Percentiles rank a stretch among this genome's conserved stretches.
Conservation (phyloP, 176 grass and related monocot species). For the Hordeum marinum region DNA sequence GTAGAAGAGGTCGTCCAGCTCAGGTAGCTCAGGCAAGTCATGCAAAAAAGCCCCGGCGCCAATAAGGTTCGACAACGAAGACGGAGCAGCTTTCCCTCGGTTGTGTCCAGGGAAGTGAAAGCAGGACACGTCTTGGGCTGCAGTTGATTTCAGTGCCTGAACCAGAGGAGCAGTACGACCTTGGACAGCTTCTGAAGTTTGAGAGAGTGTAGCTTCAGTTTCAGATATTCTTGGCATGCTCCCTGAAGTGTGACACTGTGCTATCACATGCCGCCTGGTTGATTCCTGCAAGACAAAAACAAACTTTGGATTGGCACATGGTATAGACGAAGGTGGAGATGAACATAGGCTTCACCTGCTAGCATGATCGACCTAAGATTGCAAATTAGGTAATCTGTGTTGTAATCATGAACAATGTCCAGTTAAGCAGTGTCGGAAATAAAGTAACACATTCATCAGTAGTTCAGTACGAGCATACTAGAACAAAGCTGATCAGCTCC, state of each 20-base stretch:
- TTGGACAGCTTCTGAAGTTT: slow-evolving; percentile 16
- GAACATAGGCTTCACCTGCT: not conserved
- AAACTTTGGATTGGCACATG: not conserved
- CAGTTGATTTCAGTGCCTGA: slow-evolving; percentile 58
- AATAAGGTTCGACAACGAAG: slow-evolving; percentile 45
- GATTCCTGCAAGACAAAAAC: slow-evolving; percentile 26
- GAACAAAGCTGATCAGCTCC: not conserved
- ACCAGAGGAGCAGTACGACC: slow-evolving; percentile 39
- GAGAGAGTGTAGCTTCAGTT: not conserved
- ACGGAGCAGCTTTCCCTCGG: slow-evolving; percentile 55
- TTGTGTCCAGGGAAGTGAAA: slow-evolving; percentile 98
- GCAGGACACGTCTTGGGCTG: slow-evolving; percentile 53
- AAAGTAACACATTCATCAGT: not conserved
- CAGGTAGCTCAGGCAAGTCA: slow-evolving; percentile 73
- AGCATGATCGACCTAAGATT: too few species aligned
- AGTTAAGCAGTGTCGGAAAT: not conserved
- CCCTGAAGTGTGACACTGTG: slow-evolving; percentile 8
- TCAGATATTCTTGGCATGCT: not conserved
- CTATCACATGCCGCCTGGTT: not conserved
- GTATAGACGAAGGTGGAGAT: not conserved
- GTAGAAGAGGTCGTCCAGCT: slow-evolving; percentile 78
- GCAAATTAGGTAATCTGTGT: too few species aligned
- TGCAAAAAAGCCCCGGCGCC: slow-evolving; percentile 41
- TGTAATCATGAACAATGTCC: not conserved
- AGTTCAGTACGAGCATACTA: not conserved